These are phyloP conservation scores for Acacia confusa DNA, from an alignment of 306 rosid genomes.

Conservation along the genomic window DNA sequence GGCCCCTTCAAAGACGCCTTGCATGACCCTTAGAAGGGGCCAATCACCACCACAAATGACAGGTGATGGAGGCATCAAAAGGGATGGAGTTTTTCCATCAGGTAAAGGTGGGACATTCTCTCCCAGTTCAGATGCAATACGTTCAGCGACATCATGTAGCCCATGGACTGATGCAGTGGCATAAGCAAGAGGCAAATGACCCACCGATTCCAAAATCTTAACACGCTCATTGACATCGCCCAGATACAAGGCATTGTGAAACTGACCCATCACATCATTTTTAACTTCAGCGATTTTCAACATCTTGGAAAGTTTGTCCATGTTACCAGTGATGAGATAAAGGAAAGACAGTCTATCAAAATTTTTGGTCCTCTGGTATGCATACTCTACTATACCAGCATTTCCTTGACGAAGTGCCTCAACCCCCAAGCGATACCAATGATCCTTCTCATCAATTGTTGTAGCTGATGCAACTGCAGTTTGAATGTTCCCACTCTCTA, in stretches of 20 bases:
- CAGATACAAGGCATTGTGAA: conserved; percentile 86
- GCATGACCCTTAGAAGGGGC: conserved; percentile 91
- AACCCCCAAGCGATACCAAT: conserved; percentile 88
- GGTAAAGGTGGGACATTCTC: conserved; percentile 77
- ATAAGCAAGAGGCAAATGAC: conserved; percentile 90
- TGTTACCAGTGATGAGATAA: conserved; percentile 83
- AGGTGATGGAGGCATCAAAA: conserved; percentile 75
- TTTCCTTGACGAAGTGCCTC: conserved; percentile 98
- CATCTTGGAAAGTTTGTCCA: conserved; percentile 87
- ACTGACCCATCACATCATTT: conserved; percentile 97
- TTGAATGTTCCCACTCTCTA: conserved; percentile 95
- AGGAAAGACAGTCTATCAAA: conserved; percentile 93
- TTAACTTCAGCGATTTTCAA: conserved; percentile 94
- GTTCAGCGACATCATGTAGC: conserved; percentile 72
- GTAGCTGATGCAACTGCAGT: conserved; percentile 93
- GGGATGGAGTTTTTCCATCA: conserved; percentile 67
- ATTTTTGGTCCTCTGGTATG: conserved; percentile 92
- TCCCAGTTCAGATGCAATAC: conserved; percentile 81
- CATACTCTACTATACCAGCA: conserved; percentile 89
- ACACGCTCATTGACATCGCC: conserved; percentile 80
- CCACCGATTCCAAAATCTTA: conserved; percentile 85
- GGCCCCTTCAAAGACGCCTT: conserved; percentile 85
- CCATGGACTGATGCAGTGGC: conserved; percentile 83
- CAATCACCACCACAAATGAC: conserved; percentile 80
- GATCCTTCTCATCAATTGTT: conserved; percentile 90